Conservation (phyloP, 306 rosid species). For the Quercus glauca region DNA sequence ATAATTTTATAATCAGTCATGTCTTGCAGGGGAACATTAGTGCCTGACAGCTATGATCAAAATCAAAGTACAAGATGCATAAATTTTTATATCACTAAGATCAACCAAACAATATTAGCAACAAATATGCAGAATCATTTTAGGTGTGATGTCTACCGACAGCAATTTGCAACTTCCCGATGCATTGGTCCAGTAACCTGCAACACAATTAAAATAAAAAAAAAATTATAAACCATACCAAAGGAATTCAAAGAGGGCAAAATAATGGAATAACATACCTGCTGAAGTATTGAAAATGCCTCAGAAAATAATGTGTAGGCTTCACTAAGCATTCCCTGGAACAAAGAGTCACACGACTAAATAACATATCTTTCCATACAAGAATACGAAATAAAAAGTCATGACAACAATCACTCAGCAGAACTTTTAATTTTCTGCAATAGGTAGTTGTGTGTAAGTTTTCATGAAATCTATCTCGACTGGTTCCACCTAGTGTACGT, state of each 20-base stretch:
- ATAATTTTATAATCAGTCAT: neutral
- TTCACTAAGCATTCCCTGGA: constrained; percentile 97
- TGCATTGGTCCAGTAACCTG: constrained; percentile 99
- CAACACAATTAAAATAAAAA: neutral
- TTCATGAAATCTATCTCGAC: neutral
- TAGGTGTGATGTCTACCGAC: constrained; percentile 57
- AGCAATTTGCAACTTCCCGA: constrained; percentile 97
- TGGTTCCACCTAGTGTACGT: neutral
- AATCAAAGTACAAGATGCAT: neutral
- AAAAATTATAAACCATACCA: constrained; percentile 7
- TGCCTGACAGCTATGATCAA: neutral
- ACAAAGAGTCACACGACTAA: constrained; percentile 16
- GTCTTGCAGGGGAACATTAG: neutral
- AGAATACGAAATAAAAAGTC: neutral
- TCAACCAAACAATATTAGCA: constrained; percentile 3
- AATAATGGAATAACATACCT: constrained; percentile 49
- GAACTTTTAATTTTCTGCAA: neutral
- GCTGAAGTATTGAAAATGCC: constrained; percentile 95
- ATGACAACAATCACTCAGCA: neutral
- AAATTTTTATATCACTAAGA: neutral
- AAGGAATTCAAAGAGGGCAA: constrained; percentile 7
- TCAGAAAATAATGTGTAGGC: constrained; percentile 92
- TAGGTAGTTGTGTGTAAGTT: neutral
- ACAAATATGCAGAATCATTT: constrained; percentile 6
- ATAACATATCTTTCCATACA: neutral